phyloP scores from a whole-genome alignment of 164 flowering plant genomes.

The Dillenia turbinata region DNA sequence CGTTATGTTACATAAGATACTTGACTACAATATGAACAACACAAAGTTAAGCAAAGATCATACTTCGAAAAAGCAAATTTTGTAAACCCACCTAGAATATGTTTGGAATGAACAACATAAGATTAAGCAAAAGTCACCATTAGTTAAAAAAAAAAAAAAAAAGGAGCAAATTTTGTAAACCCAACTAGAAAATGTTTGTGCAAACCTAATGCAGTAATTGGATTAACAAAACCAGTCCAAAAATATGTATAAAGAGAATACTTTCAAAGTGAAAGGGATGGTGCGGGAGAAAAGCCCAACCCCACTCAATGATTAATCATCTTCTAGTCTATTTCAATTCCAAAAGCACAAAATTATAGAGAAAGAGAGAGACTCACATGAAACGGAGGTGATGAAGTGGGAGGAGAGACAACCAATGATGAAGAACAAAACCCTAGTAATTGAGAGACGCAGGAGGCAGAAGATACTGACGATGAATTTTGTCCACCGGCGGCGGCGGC shows the following conservation, averaged over 20 bases:
- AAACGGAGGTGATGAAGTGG: slow-evolving; percentile 5
- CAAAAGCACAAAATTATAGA: neutral
- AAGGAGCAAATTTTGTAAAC: neutral
- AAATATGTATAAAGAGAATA: too few species aligned
- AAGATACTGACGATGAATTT: neutral
- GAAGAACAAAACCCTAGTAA: slow-evolving; percentile 11
- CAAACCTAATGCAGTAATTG: too few species aligned
- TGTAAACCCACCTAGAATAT: neutral
- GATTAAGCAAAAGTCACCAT: neutral
- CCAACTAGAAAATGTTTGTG: too few species aligned
- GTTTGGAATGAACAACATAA: too few species aligned
- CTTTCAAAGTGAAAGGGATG: too few species aligned
- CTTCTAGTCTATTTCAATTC: neutral
- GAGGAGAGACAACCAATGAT: slow-evolving; percentile 1
- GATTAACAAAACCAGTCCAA: too few species aligned
- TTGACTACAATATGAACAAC: slow-evolving; percentile 24
- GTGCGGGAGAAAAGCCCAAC: too few species aligned
- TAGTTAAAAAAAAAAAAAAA: neutral
- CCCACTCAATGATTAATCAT: too few species aligned
- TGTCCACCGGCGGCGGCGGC: slow-evolving; percentile 6
- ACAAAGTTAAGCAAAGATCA: neutral
- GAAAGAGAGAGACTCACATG: slow-evolving; percentile 17
- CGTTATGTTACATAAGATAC: slow-evolving; percentile 11
- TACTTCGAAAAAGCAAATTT: neutral
- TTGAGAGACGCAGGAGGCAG: neutral